These are phyloP conservation scores for Begonia masoniana DNA, from an alignment of 306 rosid species.

Conservation along the genomic window DNA sequence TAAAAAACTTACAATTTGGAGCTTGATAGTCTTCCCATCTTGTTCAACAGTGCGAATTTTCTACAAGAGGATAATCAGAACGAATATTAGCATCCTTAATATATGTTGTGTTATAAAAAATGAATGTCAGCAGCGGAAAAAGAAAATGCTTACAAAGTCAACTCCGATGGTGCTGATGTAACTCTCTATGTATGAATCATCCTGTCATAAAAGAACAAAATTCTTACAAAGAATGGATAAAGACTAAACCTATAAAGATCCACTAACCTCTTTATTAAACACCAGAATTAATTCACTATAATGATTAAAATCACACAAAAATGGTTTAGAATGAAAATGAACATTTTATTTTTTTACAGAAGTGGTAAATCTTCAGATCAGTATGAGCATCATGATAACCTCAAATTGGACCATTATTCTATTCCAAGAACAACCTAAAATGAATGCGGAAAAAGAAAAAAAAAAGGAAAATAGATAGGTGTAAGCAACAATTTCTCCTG, in stretches of 20 bases:
- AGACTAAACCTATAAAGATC: not conserved
- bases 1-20: slow-evolving; percentile 71
- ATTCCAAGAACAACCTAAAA: no score
- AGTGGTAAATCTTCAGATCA: no score
- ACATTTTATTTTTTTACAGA: no score
- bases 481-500: no score
- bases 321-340: no score
- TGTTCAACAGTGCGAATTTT: slow-evolving; percentile 90
- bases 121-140: not conserved
- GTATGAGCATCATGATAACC: no score
- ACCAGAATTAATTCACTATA: not conserved
- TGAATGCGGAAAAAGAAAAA: no score
- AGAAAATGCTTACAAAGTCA: slow-evolving; percentile 43
- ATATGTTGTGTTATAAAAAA: no score
- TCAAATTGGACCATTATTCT: no score
- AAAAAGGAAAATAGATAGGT: no score
- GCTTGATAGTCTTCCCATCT: slow-evolving; percentile 86
- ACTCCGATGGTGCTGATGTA: slow-evolving; percentile 86
- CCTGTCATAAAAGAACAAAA: slow-evolving; percentile 31
- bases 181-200: slow-evolving; percentile 79
- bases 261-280: not conserved
- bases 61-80: slow-evolving; percentile 21
- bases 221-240: slow-evolving; percentile 5
- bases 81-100: not conserved
- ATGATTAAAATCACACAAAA: no score